Conservation (phyloP, 176 grass and related monocot genomes). For the Thinopyrum elongatum region DNA sequence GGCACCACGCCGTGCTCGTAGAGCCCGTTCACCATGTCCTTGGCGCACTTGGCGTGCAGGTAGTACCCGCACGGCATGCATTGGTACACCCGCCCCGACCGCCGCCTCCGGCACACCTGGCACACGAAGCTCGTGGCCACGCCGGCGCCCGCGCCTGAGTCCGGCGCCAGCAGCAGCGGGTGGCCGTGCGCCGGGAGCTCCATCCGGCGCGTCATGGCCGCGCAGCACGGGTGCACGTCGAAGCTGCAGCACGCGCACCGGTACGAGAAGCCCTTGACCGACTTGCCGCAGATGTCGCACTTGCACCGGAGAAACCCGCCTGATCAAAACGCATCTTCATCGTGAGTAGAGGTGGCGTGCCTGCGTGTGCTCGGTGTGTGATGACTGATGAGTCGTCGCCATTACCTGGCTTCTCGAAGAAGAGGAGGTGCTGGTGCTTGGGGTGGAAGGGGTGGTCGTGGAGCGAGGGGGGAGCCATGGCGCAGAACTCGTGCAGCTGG, state of each 20-base stretch:
- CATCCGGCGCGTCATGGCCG: constrained; percentile 53
- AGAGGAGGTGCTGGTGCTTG: constrained; percentile 63
- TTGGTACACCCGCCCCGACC: constrained; percentile 56
- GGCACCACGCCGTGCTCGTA: constrained; percentile 60
- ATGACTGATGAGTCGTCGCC: too few species aligned
- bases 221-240: constrained; percentile 89
- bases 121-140: constrained; percentile 58
- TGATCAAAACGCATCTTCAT: not conserved
- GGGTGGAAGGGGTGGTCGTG: constrained; percentile 73
- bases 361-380: too few species aligned
- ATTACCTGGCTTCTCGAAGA: constrained; percentile 53
- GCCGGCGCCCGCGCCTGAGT: not conserved
- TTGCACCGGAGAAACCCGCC: constrained; percentile 64
- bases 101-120: constrained; percentile 51
- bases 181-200: constrained; percentile 62
- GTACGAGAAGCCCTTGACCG: constrained; percentile 59
- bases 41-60: constrained; percentile 76
- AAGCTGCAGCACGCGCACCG: constrained; percentile 79
- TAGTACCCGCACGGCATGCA: constrained; percentile 71
- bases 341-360: not conserved
- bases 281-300: constrained; percentile 76
- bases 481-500: constrained; percentile 90
- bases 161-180: constrained; percentile 41
- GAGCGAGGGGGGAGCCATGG: constrained; percentile 61
- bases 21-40: constrained; percentile 88